Conservation (phyloP, 192 early-diverging fungal genomes). For the Gryganskiella cystojenkinii region DNA sequence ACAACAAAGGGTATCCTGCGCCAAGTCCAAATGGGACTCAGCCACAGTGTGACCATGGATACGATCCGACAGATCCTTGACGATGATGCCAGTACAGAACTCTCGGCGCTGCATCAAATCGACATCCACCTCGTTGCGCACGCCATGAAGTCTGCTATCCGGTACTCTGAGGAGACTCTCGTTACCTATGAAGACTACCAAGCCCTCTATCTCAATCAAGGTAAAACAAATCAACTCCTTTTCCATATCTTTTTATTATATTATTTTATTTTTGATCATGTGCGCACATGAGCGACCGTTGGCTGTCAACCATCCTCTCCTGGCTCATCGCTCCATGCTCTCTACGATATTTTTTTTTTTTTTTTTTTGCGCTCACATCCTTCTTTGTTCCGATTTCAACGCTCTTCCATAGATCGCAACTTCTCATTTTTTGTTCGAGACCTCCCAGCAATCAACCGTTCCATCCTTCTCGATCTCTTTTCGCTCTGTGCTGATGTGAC, state of each 20-base stretch:
- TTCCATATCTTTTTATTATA: too few species aligned
- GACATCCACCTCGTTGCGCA: slow-evolving; percentile 49
- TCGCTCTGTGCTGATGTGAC: slow-evolving; percentile 50
- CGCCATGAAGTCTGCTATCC: slow-evolving; percentile 50
- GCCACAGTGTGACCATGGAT: slow-evolving; percentile 24
- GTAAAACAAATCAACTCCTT: slow-evolving; percentile 7
- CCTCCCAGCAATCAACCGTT: slow-evolving; percentile 32
- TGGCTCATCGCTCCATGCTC: too few species aligned
- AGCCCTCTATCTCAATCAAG: slow-evolving; percentile 37
- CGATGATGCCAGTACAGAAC: slow-evolving; percentile 44
- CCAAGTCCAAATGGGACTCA: slow-evolving; percentile 36
- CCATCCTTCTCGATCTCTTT: slow-evolving; percentile 49
- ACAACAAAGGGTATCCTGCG: slow-evolving; percentile 49
- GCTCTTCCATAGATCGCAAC: slow-evolving; percentile 26
- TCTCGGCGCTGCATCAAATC: slow-evolving; percentile 35
- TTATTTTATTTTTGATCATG: too few species aligned
- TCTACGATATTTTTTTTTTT: too few species aligned
- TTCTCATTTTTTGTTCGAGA: slow-evolving; percentile 30
- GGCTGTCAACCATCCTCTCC: too few species aligned
- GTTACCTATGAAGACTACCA: slow-evolving; percentile 49
- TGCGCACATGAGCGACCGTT: too few species aligned
- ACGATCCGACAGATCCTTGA: slow-evolving; percentile 48
- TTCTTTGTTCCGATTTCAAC: too few species aligned
- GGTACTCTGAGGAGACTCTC: slow-evolving; percentile 42
- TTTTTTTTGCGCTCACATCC: not conserved